Evolutionary conservation across 805 yeast species (phyloP).

Genomic region (Yamadazyma sp.): DNA sequence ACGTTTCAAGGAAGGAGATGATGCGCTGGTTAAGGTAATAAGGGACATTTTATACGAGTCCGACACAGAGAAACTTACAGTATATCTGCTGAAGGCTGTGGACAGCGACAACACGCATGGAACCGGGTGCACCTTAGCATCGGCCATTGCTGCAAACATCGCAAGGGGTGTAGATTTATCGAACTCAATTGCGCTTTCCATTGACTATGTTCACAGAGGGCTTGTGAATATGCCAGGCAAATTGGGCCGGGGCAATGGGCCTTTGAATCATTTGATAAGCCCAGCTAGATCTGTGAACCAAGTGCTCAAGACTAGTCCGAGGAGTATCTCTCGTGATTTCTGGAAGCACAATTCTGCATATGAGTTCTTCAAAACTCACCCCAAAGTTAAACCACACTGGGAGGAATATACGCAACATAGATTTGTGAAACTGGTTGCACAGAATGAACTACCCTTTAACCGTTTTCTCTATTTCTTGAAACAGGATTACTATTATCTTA

Average conservation of each 20-base stretch:
- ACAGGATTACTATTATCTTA: conserved; percentile 70
- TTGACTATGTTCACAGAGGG: conserved; percentile 67
- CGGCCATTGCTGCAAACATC: conserved; percentile 74
- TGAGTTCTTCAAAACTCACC: conserved; percentile 55
- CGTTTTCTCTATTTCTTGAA: conserved; percentile 54
- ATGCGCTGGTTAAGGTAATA: conserved; percentile 29
- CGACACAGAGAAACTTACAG: conserved; percentile 28
- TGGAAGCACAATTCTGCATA: conserved; percentile 24
- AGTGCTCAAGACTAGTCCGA: conserved; percentile 5
- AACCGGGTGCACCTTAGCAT: conserved; percentile 85
- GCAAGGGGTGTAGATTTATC: conserved; percentile 51
- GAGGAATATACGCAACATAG: conserved; percentile 56
- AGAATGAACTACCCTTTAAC: conserved; percentile 47
- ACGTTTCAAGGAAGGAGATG: conserved; percentile 15
- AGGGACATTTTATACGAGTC: conserved; percentile 57
- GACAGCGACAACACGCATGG: conserved; percentile 71
- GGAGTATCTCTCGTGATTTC: conserved; percentile 3
- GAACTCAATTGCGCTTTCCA: conserved; percentile 54
- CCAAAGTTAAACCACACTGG: conserved; percentile 58
- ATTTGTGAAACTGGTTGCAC: conserved; percentile 56
- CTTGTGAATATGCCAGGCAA: conserved; percentile 45
- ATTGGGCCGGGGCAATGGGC: conserved; percentile 63
- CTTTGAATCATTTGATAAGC: conserved; percentile 64
- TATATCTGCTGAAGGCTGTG: conserved; percentile 48
- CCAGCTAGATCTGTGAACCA: conserved; percentile 18